Percentiles rank a stretch among this genome's conserved stretches.
Conservation (phyloP, 768 basidiomycete genomes). For the Rhizopogon vinicolor region DNA sequence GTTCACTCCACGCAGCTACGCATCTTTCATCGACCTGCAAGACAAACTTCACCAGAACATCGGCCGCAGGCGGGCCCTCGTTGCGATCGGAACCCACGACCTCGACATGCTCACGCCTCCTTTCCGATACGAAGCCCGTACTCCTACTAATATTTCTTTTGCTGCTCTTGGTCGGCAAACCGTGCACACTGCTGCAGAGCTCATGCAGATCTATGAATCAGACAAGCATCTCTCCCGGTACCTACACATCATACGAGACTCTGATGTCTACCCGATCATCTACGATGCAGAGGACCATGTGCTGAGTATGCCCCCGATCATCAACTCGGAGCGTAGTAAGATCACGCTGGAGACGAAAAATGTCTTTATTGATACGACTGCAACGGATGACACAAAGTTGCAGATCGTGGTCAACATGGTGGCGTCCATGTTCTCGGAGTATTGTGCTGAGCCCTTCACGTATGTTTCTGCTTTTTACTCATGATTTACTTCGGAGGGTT, state of each 20-base stretch:
- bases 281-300: slow-evolving; percentile 88
- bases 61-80: slow-evolving; percentile 83
- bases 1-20: slow-evolving; percentile 86
- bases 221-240: slow-evolving; percentile 90
- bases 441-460: slow-evolving; percentile 90
- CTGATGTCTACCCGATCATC: slow-evolving; percentile 96
- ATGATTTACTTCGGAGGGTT: neutral
- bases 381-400: slow-evolving; percentile 95
- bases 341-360: slow-evolving; percentile 92
- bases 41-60: slow-evolving; percentile 98
- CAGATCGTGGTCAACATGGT: slow-evolving; percentile 95
- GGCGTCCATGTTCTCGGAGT: slow-evolving; percentile 97
- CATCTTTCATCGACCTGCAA: slow-evolving; percentile 98
- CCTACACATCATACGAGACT: slow-evolving; percentile 89
- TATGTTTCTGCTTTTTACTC: slow-evolving; percentile 34
- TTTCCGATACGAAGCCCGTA: slow-evolving; percentile 80
- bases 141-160: slow-evolving; percentile 90
- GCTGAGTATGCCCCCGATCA: slow-evolving; percentile 96
- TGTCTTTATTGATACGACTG: slow-evolving; percentile 95
- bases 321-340: slow-evolving; percentile 96
- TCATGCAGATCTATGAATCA: slow-evolving; percentile 95
- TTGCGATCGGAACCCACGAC: slow-evolving; percentile 97
- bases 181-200: slow-evolving; percentile 79
- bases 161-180: slow-evolving; percentile 77
- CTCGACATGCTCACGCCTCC: slow-evolving; percentile 84